A percentile compares a stretch with the other conserved stretches of the same genome.
phyloP scores from a whole-genome alignment of 331 rosid species.

The Dryas integrifolia region DNA sequence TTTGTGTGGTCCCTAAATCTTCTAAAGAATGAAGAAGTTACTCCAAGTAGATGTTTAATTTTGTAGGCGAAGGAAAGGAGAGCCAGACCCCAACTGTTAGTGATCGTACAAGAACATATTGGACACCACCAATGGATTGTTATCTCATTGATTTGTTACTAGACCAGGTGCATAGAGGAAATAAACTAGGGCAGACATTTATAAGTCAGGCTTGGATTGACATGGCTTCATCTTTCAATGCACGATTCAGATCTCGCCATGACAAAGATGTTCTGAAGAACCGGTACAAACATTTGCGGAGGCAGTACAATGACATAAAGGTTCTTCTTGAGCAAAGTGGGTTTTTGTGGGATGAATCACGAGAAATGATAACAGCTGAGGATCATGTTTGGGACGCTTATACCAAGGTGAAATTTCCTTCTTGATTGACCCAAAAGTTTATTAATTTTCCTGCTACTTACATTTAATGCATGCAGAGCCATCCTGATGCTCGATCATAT shows the following conservation, averaged over 20 bases:
- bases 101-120: conserved; percentile 76
- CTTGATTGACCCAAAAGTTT: conserved; percentile 9
- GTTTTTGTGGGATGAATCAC: conserved; percentile 72
- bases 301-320: conserved; percentile 62
- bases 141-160: conserved; percentile 60
- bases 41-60: conserved; percentile 6
- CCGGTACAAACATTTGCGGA: conserved; percentile 65
- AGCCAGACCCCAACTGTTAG: conserved; percentile 31
- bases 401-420: conserved; percentile 44
- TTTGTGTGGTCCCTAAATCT: neutral
- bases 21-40: conserved; percentile 20
- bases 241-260: conserved; percentile 53
- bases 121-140: conserved; percentile 80
- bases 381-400: conserved; percentile 67
- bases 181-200: conserved; percentile 66
- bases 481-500: conserved; percentile 68
- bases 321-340: conserved; percentile 55
- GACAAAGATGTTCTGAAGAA: conserved; percentile 79
- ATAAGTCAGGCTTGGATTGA: conserved; percentile 67
- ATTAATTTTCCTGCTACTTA: conserved; percentile 27
- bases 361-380: conserved; percentile 66
- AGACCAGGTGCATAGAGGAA: conserved; percentile 61
- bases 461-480: conserved; percentile 46
- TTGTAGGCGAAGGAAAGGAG: conserved; percentile 51
- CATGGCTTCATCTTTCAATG: conserved; percentile 57